Conservation (phyloP, 345 rosid species). For the Atalantia buxifolia region DNA sequence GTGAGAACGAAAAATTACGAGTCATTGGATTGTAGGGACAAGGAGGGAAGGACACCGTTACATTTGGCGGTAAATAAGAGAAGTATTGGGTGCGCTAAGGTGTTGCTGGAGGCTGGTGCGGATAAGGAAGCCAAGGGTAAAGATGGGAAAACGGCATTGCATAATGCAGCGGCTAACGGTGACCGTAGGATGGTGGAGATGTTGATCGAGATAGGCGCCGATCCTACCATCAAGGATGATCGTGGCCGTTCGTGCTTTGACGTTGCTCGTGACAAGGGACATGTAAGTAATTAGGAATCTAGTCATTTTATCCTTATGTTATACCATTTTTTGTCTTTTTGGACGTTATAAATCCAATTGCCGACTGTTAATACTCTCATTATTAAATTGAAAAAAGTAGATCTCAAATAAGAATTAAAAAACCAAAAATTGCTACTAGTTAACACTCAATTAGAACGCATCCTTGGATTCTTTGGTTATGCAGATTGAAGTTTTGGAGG, state of each 20-base stretch:
- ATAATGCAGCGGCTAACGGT: constrained; percentile 35
- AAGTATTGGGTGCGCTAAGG: constrained; percentile 29
- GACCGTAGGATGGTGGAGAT: constrained; percentile 44
- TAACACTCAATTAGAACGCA: no score
- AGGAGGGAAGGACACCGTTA: constrained; percentile 39
- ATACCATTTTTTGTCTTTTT: no score
- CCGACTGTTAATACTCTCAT: neutral
- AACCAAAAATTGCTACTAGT: neutral
- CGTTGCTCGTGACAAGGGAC: constrained; percentile 33
- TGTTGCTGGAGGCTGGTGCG: constrained; percentile 38
- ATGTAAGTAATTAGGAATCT: constrained; percentile 25
- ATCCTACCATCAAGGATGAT: constrained; percentile 37
- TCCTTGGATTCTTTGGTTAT: no score
- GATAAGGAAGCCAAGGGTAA: constrained; percentile 32
- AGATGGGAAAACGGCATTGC: constrained; percentile 36
- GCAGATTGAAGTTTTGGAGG: constrained; percentile 30
- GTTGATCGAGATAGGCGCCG: constrained; percentile 37
- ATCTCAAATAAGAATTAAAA: neutral
- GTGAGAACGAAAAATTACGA: constrained; percentile 10
- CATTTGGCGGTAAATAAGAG: constrained; percentile 37
- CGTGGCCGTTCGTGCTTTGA: constrained; percentile 46
- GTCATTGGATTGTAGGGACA: constrained; percentile 36
- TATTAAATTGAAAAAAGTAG: neutral
- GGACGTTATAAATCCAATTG: no score
- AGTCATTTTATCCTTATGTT: neutral